A percentile compares a stretch with the other conserved stretches of the same genome.
Evolutionary conservation across 371 early-diverging fungal species (phyloP).

Genomic region (Mortierella sp.): DNA sequence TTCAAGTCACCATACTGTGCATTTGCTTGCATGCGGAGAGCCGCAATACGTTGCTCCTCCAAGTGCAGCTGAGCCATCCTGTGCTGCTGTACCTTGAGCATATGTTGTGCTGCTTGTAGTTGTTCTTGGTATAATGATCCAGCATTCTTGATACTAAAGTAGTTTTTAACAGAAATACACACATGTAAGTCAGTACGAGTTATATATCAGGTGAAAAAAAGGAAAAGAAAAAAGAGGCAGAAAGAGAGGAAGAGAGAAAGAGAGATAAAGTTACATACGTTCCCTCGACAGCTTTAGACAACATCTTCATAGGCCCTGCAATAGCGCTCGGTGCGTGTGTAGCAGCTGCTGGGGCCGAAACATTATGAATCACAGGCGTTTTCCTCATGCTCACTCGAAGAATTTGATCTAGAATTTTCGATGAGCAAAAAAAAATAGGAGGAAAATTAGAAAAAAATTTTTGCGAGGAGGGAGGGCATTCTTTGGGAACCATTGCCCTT

Average conservation of each 20-base stretch:
- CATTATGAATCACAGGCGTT: slow-evolving; percentile 23
- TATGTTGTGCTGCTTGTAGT: slow-evolving; percentile 31
- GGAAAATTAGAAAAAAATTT: no score
- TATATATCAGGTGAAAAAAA: neutral
- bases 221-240: neutral
- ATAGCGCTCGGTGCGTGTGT: slow-evolving; percentile 33
- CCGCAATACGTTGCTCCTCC: slow-evolving; percentile 33
- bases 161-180: neutral
- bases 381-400: slow-evolving; percentile 37
- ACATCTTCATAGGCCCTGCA: slow-evolving; percentile 37
- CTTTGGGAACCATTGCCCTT: neutral
- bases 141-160: slow-evolving; percentile 35
- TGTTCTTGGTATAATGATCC: slow-evolving; percentile 41
- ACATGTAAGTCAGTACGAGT: no score
- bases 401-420: slow-evolving; percentile 40
- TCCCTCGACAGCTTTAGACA: slow-evolving; percentile 43
- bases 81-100: slow-evolving; percentile 46
- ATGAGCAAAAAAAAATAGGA: no score
- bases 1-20: slow-evolving; percentile 7
- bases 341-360: neutral
- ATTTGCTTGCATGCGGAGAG: slow-evolving; percentile 27
- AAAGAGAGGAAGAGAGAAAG: neutral
- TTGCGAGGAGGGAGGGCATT: neutral
- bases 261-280: no score
- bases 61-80: slow-evolving; percentile 41